Base-by-base conservation (phyloP, 805 yeast species). In the Groenewaldozyma tartarivorans region DNA sequence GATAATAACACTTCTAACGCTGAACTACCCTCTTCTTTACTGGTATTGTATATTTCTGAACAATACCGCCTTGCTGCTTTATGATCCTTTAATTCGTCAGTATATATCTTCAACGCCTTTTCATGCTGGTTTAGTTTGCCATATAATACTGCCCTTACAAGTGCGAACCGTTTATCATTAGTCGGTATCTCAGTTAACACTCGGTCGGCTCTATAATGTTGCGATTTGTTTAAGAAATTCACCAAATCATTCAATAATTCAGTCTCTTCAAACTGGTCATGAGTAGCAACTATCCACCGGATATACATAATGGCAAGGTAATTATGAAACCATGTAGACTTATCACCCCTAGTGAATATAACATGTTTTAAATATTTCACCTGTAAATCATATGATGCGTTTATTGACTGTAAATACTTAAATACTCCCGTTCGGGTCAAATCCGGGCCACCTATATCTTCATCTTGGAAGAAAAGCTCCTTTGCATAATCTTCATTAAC, bases 391-490 rank as follows among this genome's bases (percentile, higher is more conserved):
- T 44, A 31, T 15, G 58, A 54, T 15, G 60, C 40, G 9, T 42
- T 27, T 2, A 40, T 53, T 1, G 52, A 40, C 5, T 58, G 45
- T n/a, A 83, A 56, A 52, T 63, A 80, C 1, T 72, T 68, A 36
- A 79, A 62, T 0, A 86, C 77, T 47, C 68, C 62, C 19, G 60
- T 47, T 37, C 71, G 69, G 46, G 82, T 72, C 39, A 79, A 69
- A 11, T 74, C 63, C n/a, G n/a, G n/a, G 44, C 75, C 79, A 43
- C 82, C 71, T 47, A 74, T 75, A 9, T 71, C 68, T 0, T 81
- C 66, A 39, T 79, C 81, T 42, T 73, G 76, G 69, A 84, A 67
- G 48, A 87, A 87, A 0, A 90, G 66, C 17, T 62, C 59, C 45
- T 41, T 57, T 50, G 72, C 72, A 52, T 66, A 59, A 6, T 61